A percentile compares a stretch with the other conserved stretches of the same genome.
These are phyloP conservation scores for Tephrocybe sp. DNA, from an alignment of 768 basidiomycete species.

Conservation along the genomic window DNA sequence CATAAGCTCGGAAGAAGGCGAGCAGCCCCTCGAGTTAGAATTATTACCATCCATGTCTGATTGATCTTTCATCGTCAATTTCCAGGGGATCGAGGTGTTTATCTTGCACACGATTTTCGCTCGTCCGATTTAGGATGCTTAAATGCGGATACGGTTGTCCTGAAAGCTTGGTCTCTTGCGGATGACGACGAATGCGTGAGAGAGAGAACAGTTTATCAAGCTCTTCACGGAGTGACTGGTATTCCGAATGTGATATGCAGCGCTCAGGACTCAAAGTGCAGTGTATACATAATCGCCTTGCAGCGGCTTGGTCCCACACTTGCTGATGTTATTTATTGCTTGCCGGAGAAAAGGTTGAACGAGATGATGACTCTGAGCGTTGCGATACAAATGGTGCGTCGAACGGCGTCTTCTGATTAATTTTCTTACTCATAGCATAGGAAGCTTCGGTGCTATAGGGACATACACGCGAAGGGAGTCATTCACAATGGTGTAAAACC, in stretches of 20 bases:
- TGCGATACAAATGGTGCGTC: conserved; percentile 29
- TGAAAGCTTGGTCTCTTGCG: conserved; percentile 27
- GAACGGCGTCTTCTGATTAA: background rate
- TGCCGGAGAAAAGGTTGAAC: conserved; percentile 16
- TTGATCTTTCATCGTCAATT: background rate
- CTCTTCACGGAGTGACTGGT: conserved; percentile 15
- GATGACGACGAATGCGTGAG: conserved; percentile 26
- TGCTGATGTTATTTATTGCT: conserved; percentile 18
- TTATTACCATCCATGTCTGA: background rate
- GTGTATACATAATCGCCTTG: conserved; percentile 25
- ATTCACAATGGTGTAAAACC: conserved; percentile 34
- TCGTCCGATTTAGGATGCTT: conserved; percentile 21
- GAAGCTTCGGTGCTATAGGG: conserved; percentile 27
- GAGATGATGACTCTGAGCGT: conserved; percentile 25
- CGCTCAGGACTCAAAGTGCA: conserved; percentile 17
- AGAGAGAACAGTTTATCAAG: conserved; percentile 23
- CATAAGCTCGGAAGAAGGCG: conserved; percentile 26
- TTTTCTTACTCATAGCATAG: background rate
- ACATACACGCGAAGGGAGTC: conserved; percentile 24
- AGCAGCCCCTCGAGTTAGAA: conserved; percentile 4
- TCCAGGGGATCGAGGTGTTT: conserved; percentile 28
- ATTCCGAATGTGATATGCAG: conserved; percentile 17
- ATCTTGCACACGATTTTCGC: conserved; percentile 27
- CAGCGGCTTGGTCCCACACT: conserved; percentile 28
- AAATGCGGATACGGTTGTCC: conserved; percentile 19